phyloP scores from a whole-genome alignment of 192 early-diverging fungal species.

The Coemansia reversa region DNA sequence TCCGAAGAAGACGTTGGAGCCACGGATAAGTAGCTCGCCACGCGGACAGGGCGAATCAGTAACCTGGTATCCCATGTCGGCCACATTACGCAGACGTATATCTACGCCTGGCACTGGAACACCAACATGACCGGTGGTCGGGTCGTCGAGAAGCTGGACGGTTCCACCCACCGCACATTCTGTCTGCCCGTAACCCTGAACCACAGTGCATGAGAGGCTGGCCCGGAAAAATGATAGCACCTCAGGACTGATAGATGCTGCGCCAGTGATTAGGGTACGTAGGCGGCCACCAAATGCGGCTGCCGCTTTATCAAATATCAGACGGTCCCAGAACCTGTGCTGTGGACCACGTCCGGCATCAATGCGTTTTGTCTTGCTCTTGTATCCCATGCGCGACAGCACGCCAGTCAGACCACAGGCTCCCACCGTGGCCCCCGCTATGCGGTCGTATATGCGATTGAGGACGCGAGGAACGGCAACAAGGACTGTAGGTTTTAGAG shows the following conservation, averaged over 20 bases:
- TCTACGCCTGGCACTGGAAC: slow-evolving; percentile 62
- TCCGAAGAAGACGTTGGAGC: slow-evolving; percentile 65
- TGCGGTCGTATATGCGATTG: slow-evolving; percentile 76
- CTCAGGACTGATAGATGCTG: slow-evolving; percentile 66
- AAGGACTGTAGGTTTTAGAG: slow-evolving; percentile 73
- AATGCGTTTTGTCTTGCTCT: slow-evolving; percentile 59
- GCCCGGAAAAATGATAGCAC: slow-evolving; percentile 76
- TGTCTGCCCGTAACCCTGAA: slow-evolving; percentile 86
- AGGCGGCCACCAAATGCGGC: slow-evolving; percentile 68
- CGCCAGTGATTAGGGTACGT: slow-evolving; percentile 71
- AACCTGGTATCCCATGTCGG: slow-evolving; percentile 75
- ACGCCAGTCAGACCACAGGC: slow-evolving; percentile 44
- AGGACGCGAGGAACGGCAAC: slow-evolving; percentile 70
- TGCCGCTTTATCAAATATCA: slow-evolving; percentile 82
- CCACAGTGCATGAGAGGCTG: slow-evolving; percentile 55
- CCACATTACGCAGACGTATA: slow-evolving; percentile 79
- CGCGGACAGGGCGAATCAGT: slow-evolving; percentile 72
- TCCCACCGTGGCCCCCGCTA: slow-evolving; percentile 54
- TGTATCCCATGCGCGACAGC: slow-evolving; percentile 55
- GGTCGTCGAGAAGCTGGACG: slow-evolving; percentile 53
- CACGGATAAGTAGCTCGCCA: slow-evolving; percentile 83
- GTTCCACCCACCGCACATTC: slow-evolving; percentile 59
- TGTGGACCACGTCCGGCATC: slow-evolving; percentile 55
- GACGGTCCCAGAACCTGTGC: slow-evolving; percentile 78
- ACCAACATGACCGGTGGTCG: slow-evolving; percentile 66